Percentiles rank a stretch among this genome's conserved stretches.
Evolutionary conservation across 2,329 filamentous ascomycete genomes (phyloP).

Genomic region (Aciculosporium take): DNA sequence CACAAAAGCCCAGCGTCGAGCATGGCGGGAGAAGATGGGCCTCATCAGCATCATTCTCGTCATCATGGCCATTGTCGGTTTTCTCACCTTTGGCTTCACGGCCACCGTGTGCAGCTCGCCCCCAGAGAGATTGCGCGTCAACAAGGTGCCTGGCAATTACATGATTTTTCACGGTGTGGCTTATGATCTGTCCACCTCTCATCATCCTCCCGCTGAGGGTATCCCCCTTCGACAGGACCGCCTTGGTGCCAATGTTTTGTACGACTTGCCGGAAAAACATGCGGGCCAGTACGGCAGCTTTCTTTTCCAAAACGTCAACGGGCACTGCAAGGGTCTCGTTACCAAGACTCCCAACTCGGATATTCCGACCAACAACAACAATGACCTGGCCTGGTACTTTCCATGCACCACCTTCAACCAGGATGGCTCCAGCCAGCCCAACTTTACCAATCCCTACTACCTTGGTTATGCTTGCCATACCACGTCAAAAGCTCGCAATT

Average conservation of each 20-base stretch:
- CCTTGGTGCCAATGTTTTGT: conserved; percentile 63
- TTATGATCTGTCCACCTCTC: conserved; percentile 65
- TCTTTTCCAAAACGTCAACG: conserved; percentile 96
- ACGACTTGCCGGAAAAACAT: conserved; percentile 66
- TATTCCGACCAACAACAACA: conserved; percentile 59
- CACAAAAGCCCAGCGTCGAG: conserved; percentile 72
- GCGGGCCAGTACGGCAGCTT: conserved; percentile 91
- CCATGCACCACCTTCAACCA: conserved; percentile 86
- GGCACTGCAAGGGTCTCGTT: conserved; percentile 85
- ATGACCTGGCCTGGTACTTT: conserved; percentile 88
- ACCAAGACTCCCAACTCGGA: conserved; percentile 55
- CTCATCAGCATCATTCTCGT: conserved; percentile 82
- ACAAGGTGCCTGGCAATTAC: conserved; percentile 66
- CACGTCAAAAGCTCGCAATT: conserved; percentile 46
- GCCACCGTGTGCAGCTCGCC: conserved; percentile 68
- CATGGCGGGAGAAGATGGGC: conserved; percentile 97
- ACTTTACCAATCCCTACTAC: conserved; percentile 62
- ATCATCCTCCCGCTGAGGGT: conserved; percentile 67
- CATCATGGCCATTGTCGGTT: conserved; percentile 83
- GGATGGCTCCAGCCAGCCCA: conserved; percentile 70
- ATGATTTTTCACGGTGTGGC: conserved; percentile 95
- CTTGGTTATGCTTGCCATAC: conserved; percentile 85
- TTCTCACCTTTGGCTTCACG: conserved; percentile 93
- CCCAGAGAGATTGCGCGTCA: conserved; percentile 60
- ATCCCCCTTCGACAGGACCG: conserved; percentile 43